Percentiles rank a stretch among this genome's conserved stretches.
Evolutionary conservation across 2,329 filamentous ascomycete genomes (phyloP).

Genomic region (Aspergillus ochraceus): DNA sequence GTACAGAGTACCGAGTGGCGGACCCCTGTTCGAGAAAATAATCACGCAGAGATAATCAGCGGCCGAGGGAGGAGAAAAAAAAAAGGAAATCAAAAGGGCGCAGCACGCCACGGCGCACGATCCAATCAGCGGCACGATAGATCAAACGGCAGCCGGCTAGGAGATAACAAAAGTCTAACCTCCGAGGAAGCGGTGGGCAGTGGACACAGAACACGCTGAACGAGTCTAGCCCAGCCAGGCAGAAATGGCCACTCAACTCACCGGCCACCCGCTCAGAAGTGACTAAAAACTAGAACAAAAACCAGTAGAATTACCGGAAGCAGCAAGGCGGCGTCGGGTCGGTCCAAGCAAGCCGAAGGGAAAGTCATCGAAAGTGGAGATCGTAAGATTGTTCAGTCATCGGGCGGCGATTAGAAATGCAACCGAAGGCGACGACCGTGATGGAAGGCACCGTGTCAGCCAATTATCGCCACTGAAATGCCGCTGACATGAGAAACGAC

Average conservation of each 20-base stretch:
- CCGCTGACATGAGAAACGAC: constrained; percentile 17
- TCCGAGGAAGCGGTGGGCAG: neutral
- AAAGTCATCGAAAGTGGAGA: constrained; percentile 4
- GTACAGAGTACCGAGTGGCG: neutral
- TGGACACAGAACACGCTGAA: neutral
- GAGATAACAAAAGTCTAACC: constrained; percentile 16
- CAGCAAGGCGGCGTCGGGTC: neutral
- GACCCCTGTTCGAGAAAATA: neutral
- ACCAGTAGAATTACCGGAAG: neutral
- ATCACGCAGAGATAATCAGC: neutral
- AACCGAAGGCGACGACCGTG: neutral
- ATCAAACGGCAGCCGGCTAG: constrained; percentile 14
- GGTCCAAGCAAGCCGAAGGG: neutral
- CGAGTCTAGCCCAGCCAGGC: neutral
- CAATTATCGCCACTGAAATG: constrained; percentile 17
- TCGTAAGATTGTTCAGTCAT: neutral
- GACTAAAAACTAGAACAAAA: no score
- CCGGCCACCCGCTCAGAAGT: no score
- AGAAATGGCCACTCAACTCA: neutral
- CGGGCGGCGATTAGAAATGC: constrained; percentile 2
- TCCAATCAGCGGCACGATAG: constrained; percentile 16
- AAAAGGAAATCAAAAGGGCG: neutral
- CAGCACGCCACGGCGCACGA: neutral
- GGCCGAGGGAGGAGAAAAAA: neutral
- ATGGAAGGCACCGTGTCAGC: constrained; percentile 2